Base-by-base conservation (phyloP, 768 basidiomycete species). In the Kwoniella shandongensis region DNA sequence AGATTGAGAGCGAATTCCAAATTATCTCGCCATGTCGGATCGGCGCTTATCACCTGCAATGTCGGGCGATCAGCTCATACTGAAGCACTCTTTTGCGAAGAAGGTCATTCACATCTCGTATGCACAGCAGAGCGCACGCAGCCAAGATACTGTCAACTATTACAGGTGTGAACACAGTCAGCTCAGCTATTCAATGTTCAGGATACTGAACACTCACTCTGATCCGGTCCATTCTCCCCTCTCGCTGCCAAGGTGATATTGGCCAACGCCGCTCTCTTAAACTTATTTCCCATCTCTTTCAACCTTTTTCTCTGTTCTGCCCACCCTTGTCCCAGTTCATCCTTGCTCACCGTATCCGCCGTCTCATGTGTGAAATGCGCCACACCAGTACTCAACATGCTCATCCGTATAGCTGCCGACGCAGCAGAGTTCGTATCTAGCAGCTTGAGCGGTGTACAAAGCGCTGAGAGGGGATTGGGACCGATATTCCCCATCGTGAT, bases 401-500 rank as follows among this genome's bases (percentile, higher is more conserved):
- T 65, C 70, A 72, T 67, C 30, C 70, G 29, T 11, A 72, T 64
- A 10, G 70, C 67, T 0, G 70, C 70, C 1, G 64, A 63, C 2
- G 65, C 65, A 1, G 70, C 54, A 18, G 59, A 59, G 25, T 50
- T 53, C 1, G 67, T 69, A 52, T 72, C 67, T 27, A 72, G 55
- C 15, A 72, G 41, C n/a, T 51, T 60, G 18, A 51, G 32, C 11
- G 57, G 67, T 26, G 59, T 66, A 54, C 63, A 69, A 35, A 72
- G 57, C 13, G 62, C 54, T n/a, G 68, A 42, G 15, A 68, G 51
- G 1, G 69, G 69, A 50, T 71, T 71, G 4, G 63, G 66, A 26
- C 61, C 63, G n/a, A 65, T 71, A 35, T 65, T 62, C 3, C 66
- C 66, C 66, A 71, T 71, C 4, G 69, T 66, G 44, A 71, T 52